A percentile compares a stretch with the other conserved stretches of the same genome.
Conservation (phyloP, 331 rosid genomes). For the Ulmus americana region DNA sequence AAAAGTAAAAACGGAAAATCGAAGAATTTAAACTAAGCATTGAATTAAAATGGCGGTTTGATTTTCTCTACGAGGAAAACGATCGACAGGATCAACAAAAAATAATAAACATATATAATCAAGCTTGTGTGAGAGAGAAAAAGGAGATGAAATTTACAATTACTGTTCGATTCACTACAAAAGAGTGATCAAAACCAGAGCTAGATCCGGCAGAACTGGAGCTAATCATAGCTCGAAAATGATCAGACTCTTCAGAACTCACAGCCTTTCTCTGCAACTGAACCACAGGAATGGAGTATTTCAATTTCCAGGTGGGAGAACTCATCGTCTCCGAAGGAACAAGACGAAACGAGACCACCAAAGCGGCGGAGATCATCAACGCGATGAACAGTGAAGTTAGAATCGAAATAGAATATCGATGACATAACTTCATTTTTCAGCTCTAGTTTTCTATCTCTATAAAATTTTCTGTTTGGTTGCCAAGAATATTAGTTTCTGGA, state of each 20-base stretch:
- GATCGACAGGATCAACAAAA: not conserved
- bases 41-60: not conserved
- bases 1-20: no score
- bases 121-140: not conserved
- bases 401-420: constrained; percentile 2
- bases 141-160: constrained; percentile 4
- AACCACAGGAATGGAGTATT: constrained; percentile 10
- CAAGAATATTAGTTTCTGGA: constrained; percentile 6
- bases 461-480: constrained; percentile 12
- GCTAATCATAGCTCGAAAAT: not conserved
- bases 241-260: constrained; percentile 1
- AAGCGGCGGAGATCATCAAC: constrained; percentile 15
- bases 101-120: not conserved
- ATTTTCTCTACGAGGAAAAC: not conserved
- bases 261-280: constrained; percentile 7
- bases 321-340: not conserved
- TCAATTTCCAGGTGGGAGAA: not conserved
- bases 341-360: not conserved
- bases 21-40: no score
- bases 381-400: constrained; percentile 9
- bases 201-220: not conserved
- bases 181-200: not conserved
- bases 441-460: not conserved
- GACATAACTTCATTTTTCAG: constrained; percentile 12
- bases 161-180: not conserved